These are phyloP conservation scores for Exophiala sp. DNA, from an alignment of 2,329 filamentous ascomycete species.

Conservation along the genomic window DNA sequence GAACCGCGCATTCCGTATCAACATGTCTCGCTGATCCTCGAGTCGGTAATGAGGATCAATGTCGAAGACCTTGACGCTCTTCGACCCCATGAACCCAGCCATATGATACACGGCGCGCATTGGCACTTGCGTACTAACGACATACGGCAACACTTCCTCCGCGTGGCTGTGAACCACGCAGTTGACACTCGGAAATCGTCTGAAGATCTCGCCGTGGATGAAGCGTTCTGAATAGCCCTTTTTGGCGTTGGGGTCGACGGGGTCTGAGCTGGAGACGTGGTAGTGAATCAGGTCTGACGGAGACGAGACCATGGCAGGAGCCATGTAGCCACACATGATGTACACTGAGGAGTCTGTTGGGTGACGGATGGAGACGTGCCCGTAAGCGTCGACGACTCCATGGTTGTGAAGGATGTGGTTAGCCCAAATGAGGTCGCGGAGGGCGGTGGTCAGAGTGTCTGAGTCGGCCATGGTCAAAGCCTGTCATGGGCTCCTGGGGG, in stretches of 20 bases:
- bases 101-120: slow-evolving; percentile 45
- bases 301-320: slow-evolving; percentile 48
- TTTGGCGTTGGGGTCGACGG: slow-evolving; percentile 39
- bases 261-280: slow-evolving; percentile 39
- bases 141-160: slow-evolving; percentile 43
- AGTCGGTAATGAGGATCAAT: slow-evolving; percentile 30
- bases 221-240: slow-evolving; percentile 45
- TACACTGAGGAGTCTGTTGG: slow-evolving; percentile 46
- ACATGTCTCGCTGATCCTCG: slow-evolving; percentile 36
- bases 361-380: slow-evolving; percentile 56
- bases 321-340: slow-evolving; percentile 48
- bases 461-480: background rate
- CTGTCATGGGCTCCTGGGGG: no score
- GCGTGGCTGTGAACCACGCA: slow-evolving; percentile 47
- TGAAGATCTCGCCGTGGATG: slow-evolving; percentile 49
- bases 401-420: slow-evolving; percentile 50
- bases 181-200: slow-evolving; percentile 39
- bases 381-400: slow-evolving; percentile 51
- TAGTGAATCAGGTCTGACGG: slow-evolving; percentile 48
- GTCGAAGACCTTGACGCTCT: slow-evolving; percentile 34
- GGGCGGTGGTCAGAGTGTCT: slow-evolving; percentile 7
- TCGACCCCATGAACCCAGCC: slow-evolving; percentile 42
- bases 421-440: slow-evolving; percentile 23
- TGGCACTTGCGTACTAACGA: slow-evolving; percentile 36
- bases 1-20: slow-evolving; percentile 37